Base-by-base conservation (phyloP, 140 eudicot genomes). In the Stevia rebaudiana region DNA sequence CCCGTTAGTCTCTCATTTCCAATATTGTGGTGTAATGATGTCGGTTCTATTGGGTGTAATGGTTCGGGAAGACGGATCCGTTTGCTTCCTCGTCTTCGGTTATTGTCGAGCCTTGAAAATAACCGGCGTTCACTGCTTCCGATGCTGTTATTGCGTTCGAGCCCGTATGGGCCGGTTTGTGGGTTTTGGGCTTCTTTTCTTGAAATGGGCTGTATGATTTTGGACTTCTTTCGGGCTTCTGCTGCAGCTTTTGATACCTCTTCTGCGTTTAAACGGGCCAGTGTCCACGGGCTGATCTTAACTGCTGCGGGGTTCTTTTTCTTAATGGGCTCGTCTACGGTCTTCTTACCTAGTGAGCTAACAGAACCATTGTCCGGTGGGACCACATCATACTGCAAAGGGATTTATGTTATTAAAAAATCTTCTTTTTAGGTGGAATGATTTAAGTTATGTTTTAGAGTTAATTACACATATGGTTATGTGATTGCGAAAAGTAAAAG, bases 201-300 rank as follows among this genome's bases (percentile, higher is more conserved):
- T 24, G 68, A 58, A 10, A 92, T 77, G 2, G 99, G 99, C 55
- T 84, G 86, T 12, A 92, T 66, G 63, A 92, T 92, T 75, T 85
- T 92, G 62, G 99, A 92, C 72, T 85, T 92, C 72, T 86, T 92
- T 72, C 99, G 86, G 60, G 97, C 99, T 79, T 92, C 96, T 7
- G 96, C 89, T 64, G 99, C 99, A 46, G 95, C 95, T 74, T 83
- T 92, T 2, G 99, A 77, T 8, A 92, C 96, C 33, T 92, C 99
- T 51, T 92, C 97, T 15, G 97, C 94, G 39, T 92, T 92, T 39
- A 92, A 74, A 55, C 99, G 90, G 43, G 99, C 95, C 61, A 92
- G 58, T 19, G 99, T 71, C 99, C 97, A 92, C 15, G 99, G 99
- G 67, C 99, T 92, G 75, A 92, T 92, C 68, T 92, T 92, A n/a